Conservation (phyloP, 2,329 filamentous ascomycete species). For the Hypoxylon sp. region DNA sequence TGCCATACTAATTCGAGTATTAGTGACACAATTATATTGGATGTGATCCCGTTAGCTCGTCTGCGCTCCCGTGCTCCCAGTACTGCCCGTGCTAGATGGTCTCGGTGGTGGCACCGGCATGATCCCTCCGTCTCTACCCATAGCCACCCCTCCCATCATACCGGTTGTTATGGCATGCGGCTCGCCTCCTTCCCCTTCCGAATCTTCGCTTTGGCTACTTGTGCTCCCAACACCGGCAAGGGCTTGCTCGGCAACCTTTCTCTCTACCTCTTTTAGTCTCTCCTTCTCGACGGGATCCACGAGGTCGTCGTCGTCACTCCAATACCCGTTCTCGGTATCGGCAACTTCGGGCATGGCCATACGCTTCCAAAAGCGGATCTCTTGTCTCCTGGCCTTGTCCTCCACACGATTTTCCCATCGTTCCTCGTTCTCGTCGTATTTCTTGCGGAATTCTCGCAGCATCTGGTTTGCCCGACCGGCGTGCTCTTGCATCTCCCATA, state of each 20-base stretch:
- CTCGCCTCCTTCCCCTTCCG: conserved; percentile 45
- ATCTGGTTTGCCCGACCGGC: conserved; percentile 66
- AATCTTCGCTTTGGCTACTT: conserved; percentile 48
- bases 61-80: conserved; percentile 51
- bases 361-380: conserved; percentile 72
- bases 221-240: conserved; percentile 45
- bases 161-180: conserved; percentile 35
- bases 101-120: conserved; percentile 45
- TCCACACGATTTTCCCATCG: conserved; percentile 64
- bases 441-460: conserved; percentile 64
- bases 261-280: conserved; percentile 60
- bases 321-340: conserved; percentile 66
- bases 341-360: conserved; percentile 69
- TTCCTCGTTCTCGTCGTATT: conserved; percentile 64
- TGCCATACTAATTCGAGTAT: neutral
- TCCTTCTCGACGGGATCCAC: conserved; percentile 69
- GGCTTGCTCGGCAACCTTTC: conserved; percentile 53
- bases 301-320: conserved; percentile 72
- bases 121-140: conserved; percentile 50
- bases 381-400: conserved; percentile 62
- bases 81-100: conserved; percentile 52
- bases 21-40: neutral
- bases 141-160: conserved; percentile 53
- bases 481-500: conserved; percentile 71
- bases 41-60: conserved; percentile 35